phyloP scores from a whole-genome alignment of 2,329 filamentous ascomycete genomes.

The Verticillium klebahnii region DNA sequence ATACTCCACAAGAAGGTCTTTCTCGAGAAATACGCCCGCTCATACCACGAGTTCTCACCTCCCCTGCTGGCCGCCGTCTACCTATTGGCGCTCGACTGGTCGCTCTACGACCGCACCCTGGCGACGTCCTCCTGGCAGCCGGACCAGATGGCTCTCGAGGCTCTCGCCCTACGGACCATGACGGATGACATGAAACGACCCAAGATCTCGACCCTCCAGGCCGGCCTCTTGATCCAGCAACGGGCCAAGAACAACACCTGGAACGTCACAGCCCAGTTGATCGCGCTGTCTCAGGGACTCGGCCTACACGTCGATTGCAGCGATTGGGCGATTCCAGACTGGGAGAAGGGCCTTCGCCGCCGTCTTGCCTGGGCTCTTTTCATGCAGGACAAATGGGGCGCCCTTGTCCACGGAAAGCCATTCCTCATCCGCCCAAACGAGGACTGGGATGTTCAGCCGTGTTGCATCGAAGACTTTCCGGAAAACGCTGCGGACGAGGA shows the following conservation, averaged over 20 bases:
- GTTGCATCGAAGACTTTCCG: constrained; percentile 30
- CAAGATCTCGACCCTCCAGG: constrained; percentile 52
- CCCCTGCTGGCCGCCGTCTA: constrained; percentile 57
- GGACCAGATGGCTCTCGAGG: constrained; percentile 26
- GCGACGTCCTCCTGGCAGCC: constrained; percentile 24
- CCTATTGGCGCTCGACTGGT: constrained; percentile 58
- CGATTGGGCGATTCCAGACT: constrained; percentile 56
- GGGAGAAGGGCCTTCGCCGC: constrained; percentile 58
- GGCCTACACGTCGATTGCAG: constrained; percentile 59
- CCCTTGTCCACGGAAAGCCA: constrained; percentile 52
- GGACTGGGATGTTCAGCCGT: constrained; percentile 49
- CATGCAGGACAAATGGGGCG: constrained; percentile 61
- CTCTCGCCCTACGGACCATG: constrained; percentile 37
- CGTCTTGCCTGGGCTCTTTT: constrained; percentile 60
- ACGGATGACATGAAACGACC: constrained; percentile 43
- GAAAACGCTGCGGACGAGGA: constrained; percentile 30
- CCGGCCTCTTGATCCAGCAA: constrained; percentile 49
- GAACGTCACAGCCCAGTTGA: constrained; percentile 46
- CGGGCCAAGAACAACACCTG: constrained; percentile 40
- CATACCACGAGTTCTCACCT: constrained; percentile 54
- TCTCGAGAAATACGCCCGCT: constrained; percentile 54
- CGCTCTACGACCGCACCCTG: constrained; percentile 51
- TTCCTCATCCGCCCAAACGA: constrained; percentile 44
- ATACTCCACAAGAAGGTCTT: constrained; percentile 58
- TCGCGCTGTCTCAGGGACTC: constrained; percentile 54